Base-by-base conservation (phyloP, 2,329 filamentous ascomycete species). In the Arthrobotrys megalospora region DNA sequence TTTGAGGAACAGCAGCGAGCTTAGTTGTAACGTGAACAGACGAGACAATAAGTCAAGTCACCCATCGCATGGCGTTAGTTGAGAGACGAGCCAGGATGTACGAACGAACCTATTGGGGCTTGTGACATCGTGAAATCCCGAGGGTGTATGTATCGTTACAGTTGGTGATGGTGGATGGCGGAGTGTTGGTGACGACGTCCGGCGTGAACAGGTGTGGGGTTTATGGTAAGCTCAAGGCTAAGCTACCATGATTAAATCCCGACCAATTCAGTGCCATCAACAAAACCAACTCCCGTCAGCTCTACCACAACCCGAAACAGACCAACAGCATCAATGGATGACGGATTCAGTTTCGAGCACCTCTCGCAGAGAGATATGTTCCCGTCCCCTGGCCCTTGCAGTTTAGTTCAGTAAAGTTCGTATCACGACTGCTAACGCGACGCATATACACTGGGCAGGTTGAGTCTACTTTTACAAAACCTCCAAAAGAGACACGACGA, bases 401-500 rank as follows among this genome's bases (percentile, higher is more conserved):
- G 14, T 10, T 41, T 48, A 32, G 12, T 6, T 50, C 32, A 6
- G 32, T 16, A 45, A 52, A 28, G 24, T 28, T 10, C 24, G 28
- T 36, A 7, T 12, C 24, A 34, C 16, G 14, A 16, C n/a, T 16
- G 52, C 55, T 60, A 43, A 60, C 36, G 24, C 0, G 14, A 65
- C 28, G 11, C 5, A 47, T 21, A 52, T 76, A 47, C 70, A 82
- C 81, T 82, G 66, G 66, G 63, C 47, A 79, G 77, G 50, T 64
- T 82, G 8, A 67, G 80, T 21, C 65, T 80, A 4, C 69, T 82
- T 3, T 71, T 81, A 19, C 64, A 73, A 7, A 66, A 66, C 50
- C 76, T 82, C 16, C 73, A 79, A 34, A 58, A 66, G 21, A 69
- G 79, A 38, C 81, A 82, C 72, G 66, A 70, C 14, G 41, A 67